Conservation (phyloP, 495 filamentous ascomycete genomes). For the Bombardia bombarda region DNA sequence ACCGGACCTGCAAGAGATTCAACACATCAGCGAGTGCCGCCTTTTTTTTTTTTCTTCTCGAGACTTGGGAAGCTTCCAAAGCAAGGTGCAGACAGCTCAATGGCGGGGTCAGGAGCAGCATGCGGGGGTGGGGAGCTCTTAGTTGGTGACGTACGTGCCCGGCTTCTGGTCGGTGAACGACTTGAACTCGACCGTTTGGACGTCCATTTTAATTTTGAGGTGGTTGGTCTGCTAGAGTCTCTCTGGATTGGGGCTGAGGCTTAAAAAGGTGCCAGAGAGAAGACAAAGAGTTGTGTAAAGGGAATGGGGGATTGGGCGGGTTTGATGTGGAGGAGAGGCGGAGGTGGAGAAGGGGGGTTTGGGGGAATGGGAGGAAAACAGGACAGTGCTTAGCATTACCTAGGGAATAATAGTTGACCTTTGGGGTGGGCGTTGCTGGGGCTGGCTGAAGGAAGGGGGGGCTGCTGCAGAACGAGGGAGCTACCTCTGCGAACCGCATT, state of each 20-base stretch:
- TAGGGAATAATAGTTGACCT: too few species aligned
- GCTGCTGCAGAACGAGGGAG: too few species aligned
- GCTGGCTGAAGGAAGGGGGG: too few species aligned
- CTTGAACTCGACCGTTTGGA: constrained; percentile 66
- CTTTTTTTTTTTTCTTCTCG: too few species aligned
- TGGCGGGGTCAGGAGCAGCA: constrained; percentile 20
- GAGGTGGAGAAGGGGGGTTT: background rate
- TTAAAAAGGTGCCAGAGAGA: background rate
- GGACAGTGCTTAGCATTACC: too few species aligned
- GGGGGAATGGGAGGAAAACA: background rate
- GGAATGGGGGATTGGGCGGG: background rate
- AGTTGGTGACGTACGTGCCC: constrained; percentile 72
- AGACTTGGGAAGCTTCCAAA: too few species aligned
- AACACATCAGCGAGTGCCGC: constrained; percentile 1
- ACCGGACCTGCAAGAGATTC: constrained; percentile 59
- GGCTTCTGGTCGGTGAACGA: constrained; percentile 95
- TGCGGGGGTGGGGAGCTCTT: constrained; percentile 13
- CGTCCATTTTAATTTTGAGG: constrained; percentile 45
- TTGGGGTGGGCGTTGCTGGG: too few species aligned
- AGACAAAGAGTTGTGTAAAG: background rate
- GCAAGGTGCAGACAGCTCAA: constrained; percentile 16
- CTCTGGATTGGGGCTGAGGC: background rate
- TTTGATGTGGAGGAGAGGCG: background rate
- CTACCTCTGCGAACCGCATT: too few species aligned
- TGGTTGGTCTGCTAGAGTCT: background rate